Percentiles rank a stretch among this genome's conserved stretches.
Conservation (phyloP, 2,329 filamentous ascomycete species). For the Botrytis deweyae region DNA sequence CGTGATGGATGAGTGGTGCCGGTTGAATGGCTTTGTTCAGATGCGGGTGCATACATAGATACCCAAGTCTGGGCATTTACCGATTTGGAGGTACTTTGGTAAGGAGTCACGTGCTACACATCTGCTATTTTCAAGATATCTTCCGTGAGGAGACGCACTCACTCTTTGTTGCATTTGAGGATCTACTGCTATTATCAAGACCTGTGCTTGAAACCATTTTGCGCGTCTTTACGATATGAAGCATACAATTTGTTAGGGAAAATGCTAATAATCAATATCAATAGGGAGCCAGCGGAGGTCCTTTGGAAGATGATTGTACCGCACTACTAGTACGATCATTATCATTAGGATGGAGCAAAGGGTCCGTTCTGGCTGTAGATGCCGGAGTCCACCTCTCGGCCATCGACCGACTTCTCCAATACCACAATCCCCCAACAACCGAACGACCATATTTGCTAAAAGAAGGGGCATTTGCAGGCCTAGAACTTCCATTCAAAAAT, state of each 20-base stretch:
- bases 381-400: slow-evolving; percentile 85
- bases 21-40: slow-evolving; percentile 5
- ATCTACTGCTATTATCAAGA: background rate
- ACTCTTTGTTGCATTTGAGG: background rate
- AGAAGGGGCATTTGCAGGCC: slow-evolving; percentile 75
- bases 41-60: background rate
- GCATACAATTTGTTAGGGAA: background rate
- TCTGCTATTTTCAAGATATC: background rate
- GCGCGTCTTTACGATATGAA: background rate
- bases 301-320: slow-evolving; percentile 81
- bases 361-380: slow-evolving; percentile 88
- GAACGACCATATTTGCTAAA: slow-evolving; percentile 55
- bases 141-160: background rate
- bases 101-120: background rate
- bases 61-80: slow-evolving; percentile 4
- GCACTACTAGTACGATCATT: slow-evolving; percentile 84
- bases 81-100: background rate
- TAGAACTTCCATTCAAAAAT: slow-evolving; percentile 66
- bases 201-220: background rate
- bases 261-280: slow-evolving; percentile 11
- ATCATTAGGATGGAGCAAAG: slow-evolving; percentile 73
- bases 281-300: slow-evolving; percentile 86
- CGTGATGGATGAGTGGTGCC: background rate
- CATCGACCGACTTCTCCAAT: slow-evolving; percentile 70
- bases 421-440: slow-evolving; percentile 44